Evolutionary conservation across 1,284 basidiomycete genomes (phyloP), one percentile per base, ranked within the genome.

Genomic region (Hypsizygus ulmarius): DNA sequence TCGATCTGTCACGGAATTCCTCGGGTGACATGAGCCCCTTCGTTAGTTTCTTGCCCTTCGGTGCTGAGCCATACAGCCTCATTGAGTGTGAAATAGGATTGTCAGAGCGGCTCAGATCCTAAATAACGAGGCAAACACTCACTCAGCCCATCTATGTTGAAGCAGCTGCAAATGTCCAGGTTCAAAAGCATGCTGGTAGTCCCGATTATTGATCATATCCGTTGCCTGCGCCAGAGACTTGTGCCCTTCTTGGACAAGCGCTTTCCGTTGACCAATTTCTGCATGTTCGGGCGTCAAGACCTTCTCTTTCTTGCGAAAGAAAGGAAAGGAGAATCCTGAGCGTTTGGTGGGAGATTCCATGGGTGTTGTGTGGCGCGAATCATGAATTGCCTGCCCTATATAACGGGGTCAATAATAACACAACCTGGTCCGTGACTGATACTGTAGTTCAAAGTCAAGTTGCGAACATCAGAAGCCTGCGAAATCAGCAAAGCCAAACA

Each of bases 111-210:
- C 16, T 25, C 8, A 12, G 16, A 28, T 28, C 12, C 21, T 9
- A 29, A 28, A 14, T 30, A 15, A 42, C 15, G 8, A 33, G 30
- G 12, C 6, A 16, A 2, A 36, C 10, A 52, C 58, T 47, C 37
- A 58, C 58, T 58, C 53, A 28, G 52, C 48, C 56, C 54, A 59
- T 27, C 58, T 45, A 28, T 59, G 52, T 21, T 53, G 51, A n/a
- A 58, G 42, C 33, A 59, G 41, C 11, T 56, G 46, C 27, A 58
- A 27, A 30, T 54, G 49, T 2, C 56, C 52, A n/a, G 34, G 46
- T 33, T 56, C 58, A 14, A 54, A 53, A 10, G 29, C 44, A 46
- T 53, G 49, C 21, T 47, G 54, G 38, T 53, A 37, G 35, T 59
- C 56, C 2, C 48, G 44, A 49, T 57, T 54, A 40, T 58, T 54